A percentile compares a stretch with the other conserved stretches of the same genome.
phyloP scores from a whole-genome alignment of 2,329 filamentous ascomycete genomes.

The Orbilia javanica region DNA sequence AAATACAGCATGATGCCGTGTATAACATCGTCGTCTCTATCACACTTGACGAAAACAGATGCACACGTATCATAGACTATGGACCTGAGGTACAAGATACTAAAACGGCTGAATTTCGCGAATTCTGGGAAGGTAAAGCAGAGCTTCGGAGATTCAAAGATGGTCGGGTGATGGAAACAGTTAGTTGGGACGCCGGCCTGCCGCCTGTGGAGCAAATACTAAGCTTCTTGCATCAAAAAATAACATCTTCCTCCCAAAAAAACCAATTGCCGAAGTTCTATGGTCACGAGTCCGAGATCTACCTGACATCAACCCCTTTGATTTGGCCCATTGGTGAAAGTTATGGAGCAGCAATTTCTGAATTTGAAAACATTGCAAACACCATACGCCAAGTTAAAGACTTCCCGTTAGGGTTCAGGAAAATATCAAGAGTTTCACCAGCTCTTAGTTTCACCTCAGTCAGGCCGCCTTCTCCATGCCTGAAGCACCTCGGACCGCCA shows the following conservation, averaged over 20 bases:
- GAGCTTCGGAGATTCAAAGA: constrained; percentile 95
- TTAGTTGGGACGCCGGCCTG: constrained; percentile 79
- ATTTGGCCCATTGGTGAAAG: no score
- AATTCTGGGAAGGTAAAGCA: constrained; percentile 94
- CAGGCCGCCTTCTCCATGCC: constrained; percentile 4
- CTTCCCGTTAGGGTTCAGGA: constrained; percentile 37
- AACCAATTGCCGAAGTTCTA: neutral
- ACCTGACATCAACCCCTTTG: neutral
- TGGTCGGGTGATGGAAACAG: constrained; percentile 89
- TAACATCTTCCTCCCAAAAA: neutral
- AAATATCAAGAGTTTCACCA: constrained; percentile 20
- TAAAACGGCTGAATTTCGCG: constrained; percentile 82
- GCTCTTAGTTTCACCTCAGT: constrained; percentile 29
- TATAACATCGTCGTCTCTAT: constrained; percentile 21
- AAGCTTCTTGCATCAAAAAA: constrained; percentile 74
- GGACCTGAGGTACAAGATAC: constrained; percentile 88
- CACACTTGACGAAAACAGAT: constrained; percentile 61
- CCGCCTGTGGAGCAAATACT: constrained; percentile 85
- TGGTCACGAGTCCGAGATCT: constrained; percentile 9
- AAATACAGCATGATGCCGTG: neutral
- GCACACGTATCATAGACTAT: constrained; percentile 82
- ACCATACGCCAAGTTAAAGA: constrained; percentile 28
- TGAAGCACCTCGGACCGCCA: neutral
- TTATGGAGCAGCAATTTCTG: constrained; percentile 12
- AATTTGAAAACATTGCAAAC: constrained; percentile 25